Evolutionary conservation across 2,329 filamentous ascomycete species (phyloP), one percentile per base, ranked within the genome.

Genomic region (Didymella pomorum): DNA sequence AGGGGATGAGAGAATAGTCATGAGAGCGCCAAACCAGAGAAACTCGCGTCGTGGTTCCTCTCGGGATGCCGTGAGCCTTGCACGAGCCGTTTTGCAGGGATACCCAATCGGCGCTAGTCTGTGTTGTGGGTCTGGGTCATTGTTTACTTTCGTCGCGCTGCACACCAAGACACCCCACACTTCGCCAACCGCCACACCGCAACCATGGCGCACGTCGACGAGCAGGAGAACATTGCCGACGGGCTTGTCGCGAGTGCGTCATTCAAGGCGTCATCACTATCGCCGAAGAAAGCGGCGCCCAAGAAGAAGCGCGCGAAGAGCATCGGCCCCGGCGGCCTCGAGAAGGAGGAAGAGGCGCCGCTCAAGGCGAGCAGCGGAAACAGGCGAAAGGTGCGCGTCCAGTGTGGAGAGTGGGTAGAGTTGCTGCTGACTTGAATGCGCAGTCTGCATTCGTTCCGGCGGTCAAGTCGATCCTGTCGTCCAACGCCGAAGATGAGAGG

Each of bases 251-350:
- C 75, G 8, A 66, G 58, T 43, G 29, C 63, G 7, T 67, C 71
- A 6, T 69, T 73, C 62, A 66, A 63, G 25, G 65, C 71, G 16
- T 61, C 70, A 0, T 56, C 70, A 16, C 46, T 67, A 18, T 74
- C 74, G 10, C 68, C 72, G 5, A 71, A 68, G 41, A 78, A 77
- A 54, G 31, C 69, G 7, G 62, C 69, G 46, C 39, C 56, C 37
- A 58, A 54, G 41, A 66, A 69, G 47, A 76, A 76, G 63, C 88
- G 95, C 65, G 97, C 94, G 79, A 98, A 97, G 82, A 98, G 94
- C 79, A 89, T 99, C 67, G 95, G 95, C 2, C 94, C 95, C 16
- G 95, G 94, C 49, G 93, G 93, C 25, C 79, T 98, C 42, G 93
- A 96, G 49, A 92, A 96, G 80, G 79, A 97, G 44, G 93, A 96